These are phyloP conservation scores for Aspergillus viridinutans DNA, from an alignment of 2,329 filamentous ascomycete genomes.

Conservation along the genomic window DNA sequence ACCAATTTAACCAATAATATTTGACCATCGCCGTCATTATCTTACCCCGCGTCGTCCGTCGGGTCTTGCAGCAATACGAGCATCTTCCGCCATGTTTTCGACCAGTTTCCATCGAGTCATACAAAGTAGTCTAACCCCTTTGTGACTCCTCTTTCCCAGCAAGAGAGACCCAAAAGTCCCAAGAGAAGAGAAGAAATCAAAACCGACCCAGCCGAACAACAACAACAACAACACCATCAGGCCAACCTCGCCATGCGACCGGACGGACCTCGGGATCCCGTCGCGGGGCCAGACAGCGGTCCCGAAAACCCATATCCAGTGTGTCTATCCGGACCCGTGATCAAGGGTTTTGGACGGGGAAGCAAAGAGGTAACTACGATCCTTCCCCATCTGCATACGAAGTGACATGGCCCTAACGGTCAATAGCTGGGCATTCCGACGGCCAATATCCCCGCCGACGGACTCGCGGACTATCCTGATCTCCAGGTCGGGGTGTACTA, in stretches of 20 bases:
- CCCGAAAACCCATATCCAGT: conserved; percentile 78
- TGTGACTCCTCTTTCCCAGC: not conserved
- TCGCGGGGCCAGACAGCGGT: conserved; percentile 69
- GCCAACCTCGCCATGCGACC: conserved; percentile 38
- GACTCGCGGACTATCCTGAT: conserved; percentile 59
- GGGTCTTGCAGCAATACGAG: not conserved
- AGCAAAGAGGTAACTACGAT: conserved; percentile 69
- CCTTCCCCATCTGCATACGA: too few species aligned
- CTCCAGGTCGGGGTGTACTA: conserved; percentile 85
- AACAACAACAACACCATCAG: not conserved
- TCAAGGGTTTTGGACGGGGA: conserved; percentile 88
- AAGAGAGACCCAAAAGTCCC: not conserved
- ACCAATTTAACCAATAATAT: not conserved
- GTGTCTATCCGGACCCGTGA: conserved; percentile 77
- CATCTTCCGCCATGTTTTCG: not conserved
- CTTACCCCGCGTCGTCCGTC: not conserved
- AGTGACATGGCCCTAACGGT: not conserved
- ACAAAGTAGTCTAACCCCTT: not conserved
- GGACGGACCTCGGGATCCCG: conserved; percentile 57
- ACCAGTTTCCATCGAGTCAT: not conserved
- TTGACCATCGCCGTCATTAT: not conserved
- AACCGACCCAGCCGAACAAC: not conserved
- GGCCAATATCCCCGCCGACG: conserved; percentile 71
- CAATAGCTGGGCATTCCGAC: conserved; percentile 89
- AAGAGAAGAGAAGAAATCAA: not conserved